Evolutionary conservation across 1,139 yeast genomes (phyloP).

Genomic region (Keqinozyma sinolaborantium): DNA sequence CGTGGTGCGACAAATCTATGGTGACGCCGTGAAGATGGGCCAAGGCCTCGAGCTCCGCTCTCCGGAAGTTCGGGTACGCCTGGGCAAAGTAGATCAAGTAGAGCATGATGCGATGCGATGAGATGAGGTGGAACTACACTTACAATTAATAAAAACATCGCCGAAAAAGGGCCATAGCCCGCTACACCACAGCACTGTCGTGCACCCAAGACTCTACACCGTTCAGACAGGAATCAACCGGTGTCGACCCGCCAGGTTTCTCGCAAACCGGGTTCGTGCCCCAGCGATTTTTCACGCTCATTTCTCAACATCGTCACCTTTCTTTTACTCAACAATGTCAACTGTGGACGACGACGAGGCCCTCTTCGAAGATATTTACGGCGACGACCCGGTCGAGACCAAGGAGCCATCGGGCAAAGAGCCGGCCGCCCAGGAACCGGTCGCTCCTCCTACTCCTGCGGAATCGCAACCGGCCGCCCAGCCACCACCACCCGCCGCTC

Average conservation of each 20-base stretch:
- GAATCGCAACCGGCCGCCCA: conserved; percentile 1
- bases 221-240: too few relatives aligned
- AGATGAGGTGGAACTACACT: conserved; percentile 6
- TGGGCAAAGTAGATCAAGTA: conserved; percentile 84
- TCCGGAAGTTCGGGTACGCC: conserved; percentile 72
- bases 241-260: too few relatives aligned
- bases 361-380: conserved; percentile 72
- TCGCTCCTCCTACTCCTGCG: conserved; percentile 3
- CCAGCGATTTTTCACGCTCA: conserved; percentile 1
- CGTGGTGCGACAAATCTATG: conserved; percentile 61
- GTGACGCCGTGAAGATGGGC: conserved; percentile 59
- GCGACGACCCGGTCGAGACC: conserved; percentile 15
- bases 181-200: too few relatives aligned
- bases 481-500: background rate
- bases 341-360: conserved; percentile 82
- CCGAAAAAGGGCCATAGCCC: too few relatives aligned
- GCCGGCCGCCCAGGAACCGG: conserved; percentile 6
- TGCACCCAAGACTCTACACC: too few relatives aligned
- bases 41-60: conserved; percentile 79
- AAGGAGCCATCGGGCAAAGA: conserved; percentile 5
- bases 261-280: too few relatives aligned
- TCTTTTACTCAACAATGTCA: conserved; percentile 38
- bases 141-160: too few relatives aligned
- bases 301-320: conserved; percentile 1
- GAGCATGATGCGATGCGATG: conserved; percentile 7